Conservation (phyloP, 352 stramenopile species). For the Phytophthora vignae region DNA sequence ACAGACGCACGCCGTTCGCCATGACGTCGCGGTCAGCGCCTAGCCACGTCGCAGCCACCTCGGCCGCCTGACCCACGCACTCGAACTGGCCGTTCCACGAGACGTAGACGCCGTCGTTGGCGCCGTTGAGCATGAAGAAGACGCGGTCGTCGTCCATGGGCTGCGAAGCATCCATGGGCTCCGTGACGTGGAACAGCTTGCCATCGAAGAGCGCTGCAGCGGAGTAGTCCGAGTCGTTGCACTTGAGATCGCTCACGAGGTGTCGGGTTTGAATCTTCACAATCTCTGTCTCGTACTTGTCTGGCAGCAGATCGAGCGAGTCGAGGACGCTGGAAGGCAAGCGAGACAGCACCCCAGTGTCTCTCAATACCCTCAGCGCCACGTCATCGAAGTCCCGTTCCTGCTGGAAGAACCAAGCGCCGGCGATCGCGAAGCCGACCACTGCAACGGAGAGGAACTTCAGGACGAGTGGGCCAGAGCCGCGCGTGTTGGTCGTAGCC, state of each 20-base stretch:
- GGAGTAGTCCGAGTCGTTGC: constrained; percentile 47
- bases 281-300: constrained; percentile 71
- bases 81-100: constrained; percentile 80
- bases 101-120: constrained; percentile 82
- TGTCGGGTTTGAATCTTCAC: constrained; percentile 52
- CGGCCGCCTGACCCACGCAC: constrained; percentile 55
- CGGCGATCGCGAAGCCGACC: constrained; percentile 17
- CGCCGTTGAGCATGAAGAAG: constrained; percentile 89
- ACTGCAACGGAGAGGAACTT: constrained; percentile 33
- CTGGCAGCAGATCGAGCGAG: constrained; percentile 26
- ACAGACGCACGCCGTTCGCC: constrained; percentile 75
- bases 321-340: constrained; percentile 15
- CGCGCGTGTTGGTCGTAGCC: neutral
- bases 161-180: constrained; percentile 56
- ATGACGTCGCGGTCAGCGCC: constrained; percentile 75
- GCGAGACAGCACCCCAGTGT: constrained; percentile 16
- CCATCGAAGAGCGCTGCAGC: constrained; percentile 57
- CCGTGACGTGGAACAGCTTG: constrained; percentile 50
- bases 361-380: constrained; percentile 20
- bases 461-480: constrained; percentile 12
- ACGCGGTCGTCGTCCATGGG: constrained; percentile 51
- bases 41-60: constrained; percentile 61
- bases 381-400: constrained; percentile 23
- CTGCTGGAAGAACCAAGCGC: constrained; percentile 27
- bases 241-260: constrained; percentile 46